Percentiles rank a stretch among this genome's conserved stretches.
phyloP scores from a whole-genome alignment of 768 basidiomycete genomes.

The Leucocoprinus sp. region DNA sequence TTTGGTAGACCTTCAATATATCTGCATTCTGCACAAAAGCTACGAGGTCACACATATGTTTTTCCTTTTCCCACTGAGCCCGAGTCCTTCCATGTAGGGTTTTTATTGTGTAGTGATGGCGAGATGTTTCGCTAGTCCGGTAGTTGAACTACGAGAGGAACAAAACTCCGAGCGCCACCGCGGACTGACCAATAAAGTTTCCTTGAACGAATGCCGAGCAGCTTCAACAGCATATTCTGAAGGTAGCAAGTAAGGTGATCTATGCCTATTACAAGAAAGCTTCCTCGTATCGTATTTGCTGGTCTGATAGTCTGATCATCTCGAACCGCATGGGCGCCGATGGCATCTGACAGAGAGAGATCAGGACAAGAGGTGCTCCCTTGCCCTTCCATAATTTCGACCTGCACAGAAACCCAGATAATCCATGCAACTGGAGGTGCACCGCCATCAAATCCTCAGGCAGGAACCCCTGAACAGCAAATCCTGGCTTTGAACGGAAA shows the following conservation, averaged over 20 bases:
- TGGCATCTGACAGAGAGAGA: constrained; percentile 2
- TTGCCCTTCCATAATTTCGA: background rate
- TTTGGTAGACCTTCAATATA: constrained; percentile 4
- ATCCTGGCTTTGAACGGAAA: background rate
- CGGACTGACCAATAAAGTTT: background rate
- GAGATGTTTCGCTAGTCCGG: too few relatives aligned
- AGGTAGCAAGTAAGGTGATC: background rate
- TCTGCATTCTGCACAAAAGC: background rate
- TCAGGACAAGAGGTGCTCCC: background rate
- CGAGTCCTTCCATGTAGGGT: constrained; percentile 1
- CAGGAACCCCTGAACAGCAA: background rate
- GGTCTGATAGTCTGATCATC: background rate
- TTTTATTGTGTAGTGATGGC: background rate
- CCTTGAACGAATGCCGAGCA: background rate
- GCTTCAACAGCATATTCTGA: background rate
- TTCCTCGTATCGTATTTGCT: background rate
- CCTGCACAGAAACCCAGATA: too few relatives aligned
- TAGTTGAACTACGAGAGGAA: background rate
- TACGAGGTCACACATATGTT: constrained; percentile 6
- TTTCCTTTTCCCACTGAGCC: too few relatives aligned
- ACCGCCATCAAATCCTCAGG: too few relatives aligned
- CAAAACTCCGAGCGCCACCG: background rate
- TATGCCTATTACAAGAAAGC: background rate
- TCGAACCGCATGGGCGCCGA: background rate
- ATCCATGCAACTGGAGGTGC: too few relatives aligned